phyloP scores from a whole-genome alignment of 148 eudicot species.

The Hydrangea macrophylla region DNA sequence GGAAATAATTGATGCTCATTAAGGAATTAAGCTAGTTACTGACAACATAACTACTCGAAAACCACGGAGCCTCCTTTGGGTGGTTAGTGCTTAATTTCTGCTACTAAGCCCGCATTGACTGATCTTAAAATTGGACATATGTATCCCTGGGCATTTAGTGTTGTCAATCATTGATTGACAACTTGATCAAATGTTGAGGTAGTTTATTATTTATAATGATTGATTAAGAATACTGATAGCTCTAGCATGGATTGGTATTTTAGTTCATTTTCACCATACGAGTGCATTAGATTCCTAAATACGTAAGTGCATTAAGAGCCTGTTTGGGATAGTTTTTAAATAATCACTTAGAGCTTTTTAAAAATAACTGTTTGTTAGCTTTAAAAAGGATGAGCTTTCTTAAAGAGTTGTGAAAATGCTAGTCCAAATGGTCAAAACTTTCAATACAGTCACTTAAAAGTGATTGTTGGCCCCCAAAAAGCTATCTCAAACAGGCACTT shows the following conservation, averaged over 20 bases:
- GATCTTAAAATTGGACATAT: background rate
- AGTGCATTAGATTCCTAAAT: background rate
- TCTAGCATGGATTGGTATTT: too few species aligned
- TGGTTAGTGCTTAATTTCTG: constrained; percentile 57
- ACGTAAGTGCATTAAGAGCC: too few species aligned
- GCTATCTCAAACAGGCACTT: too few species aligned
- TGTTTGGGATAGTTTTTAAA: too few species aligned
- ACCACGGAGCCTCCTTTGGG: constrained; percentile 91
- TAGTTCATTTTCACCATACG: too few species aligned
- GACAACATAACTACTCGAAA: constrained; percentile 95
- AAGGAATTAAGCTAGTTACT: constrained; percentile 95
- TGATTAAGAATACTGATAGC: too few species aligned
- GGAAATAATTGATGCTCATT: constrained; percentile 98
- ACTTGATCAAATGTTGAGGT: background rate
- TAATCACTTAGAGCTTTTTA: background rate
- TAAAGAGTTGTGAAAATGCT: too few species aligned
- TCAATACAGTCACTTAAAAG: too few species aligned
- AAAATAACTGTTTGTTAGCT: background rate
- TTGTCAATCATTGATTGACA: background rate
- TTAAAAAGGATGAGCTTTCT: too few species aligned
- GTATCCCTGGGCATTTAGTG: background rate
- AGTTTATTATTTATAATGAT: background rate
- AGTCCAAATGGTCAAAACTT: too few species aligned
- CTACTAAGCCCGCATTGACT: background rate
- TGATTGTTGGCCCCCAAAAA: too few species aligned